Evolutionary conservation across 257 asterid genomes (phyloP).

Genomic region (Penstemon barbatus): DNA sequence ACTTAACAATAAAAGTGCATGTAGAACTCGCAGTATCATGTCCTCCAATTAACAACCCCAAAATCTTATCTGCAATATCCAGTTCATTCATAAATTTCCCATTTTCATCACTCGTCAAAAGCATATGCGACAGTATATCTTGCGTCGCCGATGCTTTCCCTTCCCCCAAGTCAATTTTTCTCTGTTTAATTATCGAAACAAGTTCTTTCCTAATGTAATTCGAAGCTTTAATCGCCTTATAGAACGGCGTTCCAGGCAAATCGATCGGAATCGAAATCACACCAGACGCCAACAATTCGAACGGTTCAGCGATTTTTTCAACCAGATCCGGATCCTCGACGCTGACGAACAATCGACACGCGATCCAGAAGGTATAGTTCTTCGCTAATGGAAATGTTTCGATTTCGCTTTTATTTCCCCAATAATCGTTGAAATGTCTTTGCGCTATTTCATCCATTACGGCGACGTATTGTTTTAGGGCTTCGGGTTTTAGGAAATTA

Average conservation of each 20-base stretch:
- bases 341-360: constrained; percentile 48
- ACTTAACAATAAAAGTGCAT: constrained; percentile 48
- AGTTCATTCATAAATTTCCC: constrained; percentile 45
- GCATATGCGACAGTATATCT: constrained; percentile 53
- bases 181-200: constrained; percentile 36
- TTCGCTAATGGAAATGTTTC: constrained; percentile 45
- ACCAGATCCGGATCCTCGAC: constrained; percentile 49
- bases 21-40: constrained; percentile 61
- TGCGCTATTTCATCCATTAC: constrained; percentile 54
- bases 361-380: constrained; percentile 54
- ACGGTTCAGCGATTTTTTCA: constrained; percentile 39
- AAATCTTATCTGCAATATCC: constrained; percentile 48
- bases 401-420: constrained; percentile 40
- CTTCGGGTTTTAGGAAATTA: constrained; percentile 51
- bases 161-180: constrained; percentile 44
- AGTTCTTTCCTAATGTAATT: constrained; percentile 46
- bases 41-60: constrained; percentile 54
- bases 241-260: constrained; percentile 59
- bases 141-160: constrained; percentile 46
- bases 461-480: constrained; percentile 51
- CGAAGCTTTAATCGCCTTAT: constrained; percentile 51
- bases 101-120: constrained; percentile 39
- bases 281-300: constrained; percentile 43
- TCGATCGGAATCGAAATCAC: constrained; percentile 50
- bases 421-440: constrained; percentile 41